These are phyloP conservation scores for Emmonsiellopsis sp. DNA, from an alignment of 2,329 filamentous ascomycete genomes.

Conservation along the genomic window DNA sequence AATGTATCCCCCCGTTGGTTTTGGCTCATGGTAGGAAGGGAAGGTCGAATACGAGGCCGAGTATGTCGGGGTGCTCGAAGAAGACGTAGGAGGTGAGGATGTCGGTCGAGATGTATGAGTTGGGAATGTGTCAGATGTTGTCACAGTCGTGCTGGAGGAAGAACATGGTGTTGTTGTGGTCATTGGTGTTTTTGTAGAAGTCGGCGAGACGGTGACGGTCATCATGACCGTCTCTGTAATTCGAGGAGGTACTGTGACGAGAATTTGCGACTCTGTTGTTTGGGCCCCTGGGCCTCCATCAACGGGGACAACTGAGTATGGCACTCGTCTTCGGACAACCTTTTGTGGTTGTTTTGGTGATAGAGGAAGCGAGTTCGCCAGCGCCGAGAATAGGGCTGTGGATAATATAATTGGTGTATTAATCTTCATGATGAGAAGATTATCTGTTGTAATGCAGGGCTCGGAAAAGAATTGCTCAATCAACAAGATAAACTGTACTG, in stretches of 20 bases:
- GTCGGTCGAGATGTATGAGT: neutral
- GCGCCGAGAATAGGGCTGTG: slow-evolving; percentile 4
- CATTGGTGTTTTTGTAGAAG: neutral
- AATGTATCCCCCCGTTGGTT: no score
- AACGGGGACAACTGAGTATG: slow-evolving; percentile 15
- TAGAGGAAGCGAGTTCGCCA: neutral
- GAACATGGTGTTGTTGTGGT: neutral
- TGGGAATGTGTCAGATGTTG: neutral
- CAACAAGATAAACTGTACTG: neutral
- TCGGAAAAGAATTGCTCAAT: neutral
- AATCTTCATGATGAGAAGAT: neutral
- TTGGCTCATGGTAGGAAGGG: no score
- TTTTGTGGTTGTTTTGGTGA: neutral
- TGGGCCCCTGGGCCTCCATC: slow-evolving; percentile 9
- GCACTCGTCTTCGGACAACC: slow-evolving; percentile 4
- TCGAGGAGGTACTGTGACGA: slow-evolving; percentile 10
- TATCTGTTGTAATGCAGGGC: neutral
- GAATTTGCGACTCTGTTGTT: slow-evolving; percentile 2
- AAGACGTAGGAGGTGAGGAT: neutral
- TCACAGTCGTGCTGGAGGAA: neutral
- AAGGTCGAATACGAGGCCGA: neutral
- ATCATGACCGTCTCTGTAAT: slow-evolving; percentile 8
- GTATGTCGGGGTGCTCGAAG: neutral
- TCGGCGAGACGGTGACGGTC: slow-evolving; percentile 5
- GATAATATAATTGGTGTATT: slow-evolving; percentile 12